Base-by-base conservation (phyloP, 495 filamentous ascomycete genomes). In the Xylaria scruposa region DNA sequence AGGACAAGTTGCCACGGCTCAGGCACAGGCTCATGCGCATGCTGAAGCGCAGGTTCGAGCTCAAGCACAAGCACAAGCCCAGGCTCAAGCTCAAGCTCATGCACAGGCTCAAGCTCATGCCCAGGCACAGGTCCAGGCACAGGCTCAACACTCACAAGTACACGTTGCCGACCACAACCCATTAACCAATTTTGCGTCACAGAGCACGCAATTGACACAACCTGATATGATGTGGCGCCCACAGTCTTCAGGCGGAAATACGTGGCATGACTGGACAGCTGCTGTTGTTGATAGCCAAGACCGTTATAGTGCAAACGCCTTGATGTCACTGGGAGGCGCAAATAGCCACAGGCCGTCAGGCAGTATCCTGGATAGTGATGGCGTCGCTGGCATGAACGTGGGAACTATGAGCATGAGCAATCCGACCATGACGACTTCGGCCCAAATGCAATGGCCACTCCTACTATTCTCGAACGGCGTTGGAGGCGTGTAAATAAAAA, bases 221-320 rank as follows among this genome's bases (percentile, higher is more conserved):
- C 74, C 77, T 12, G 72, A 77, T 10, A 72, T 77, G 24, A 74
- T 79, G 70, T 79, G 77, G 77, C 75, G 77, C 24, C 72, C 75
- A 38, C 77, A 79, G 21, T 65, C 77, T 21, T 76, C 77, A 26
- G 77, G 75, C 44, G 77, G 77, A 73, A 86, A 84, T 61, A 77
- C 82, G 1, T 86, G 83, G 83, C 80, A 85, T 10, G 82, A 85
- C 71, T 86, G 84, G 84, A 82, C 83, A 8, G 80, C 81, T 0
- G 83, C 83, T 46, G 82, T 86, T 13, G 80, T 81, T 15, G 82
- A 84, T 73, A 85, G 73, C 33, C 83, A 84, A 44, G 83, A 85
- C 19, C 76, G 82, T 33, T 85, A 81, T 73, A 83, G 82, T 60
- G 81, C 83, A 42, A 84, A 74, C 33, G 80, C 82, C 1, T 65